Evolutionary conservation across 441 rosid genomes (phyloP).

Genomic region (Populus tomentosa): DNA sequence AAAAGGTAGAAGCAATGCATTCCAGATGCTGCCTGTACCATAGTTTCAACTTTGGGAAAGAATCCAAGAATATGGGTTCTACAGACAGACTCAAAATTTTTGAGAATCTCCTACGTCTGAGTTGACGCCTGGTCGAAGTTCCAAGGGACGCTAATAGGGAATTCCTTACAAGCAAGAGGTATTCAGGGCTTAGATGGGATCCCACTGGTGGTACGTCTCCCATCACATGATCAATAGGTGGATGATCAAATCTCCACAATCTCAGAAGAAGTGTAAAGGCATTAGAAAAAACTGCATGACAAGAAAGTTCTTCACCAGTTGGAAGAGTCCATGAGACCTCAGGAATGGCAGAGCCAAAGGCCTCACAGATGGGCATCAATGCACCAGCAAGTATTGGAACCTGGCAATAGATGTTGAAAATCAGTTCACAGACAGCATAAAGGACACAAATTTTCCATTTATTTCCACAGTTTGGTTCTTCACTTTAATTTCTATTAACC

Average conservation of each 20-base stretch:
- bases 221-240: conserved; percentile 67
- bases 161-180: conserved; percentile 76
- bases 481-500: neutral
- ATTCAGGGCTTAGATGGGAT: conserved; percentile 73
- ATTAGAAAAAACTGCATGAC: conserved; percentile 81
- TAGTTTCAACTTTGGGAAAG: conserved; percentile 74
- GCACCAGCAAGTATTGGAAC: conserved; percentile 84
- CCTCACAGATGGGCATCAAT: conserved; percentile 93
- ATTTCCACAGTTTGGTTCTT: conserved; percentile 7
- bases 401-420: conserved; percentile 43
- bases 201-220: conserved; percentile 75
- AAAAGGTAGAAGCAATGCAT: conserved; percentile 80
- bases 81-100: conserved; percentile 34
- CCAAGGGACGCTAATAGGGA: conserved; percentile 64
- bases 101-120: conserved; percentile 55
- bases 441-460: conserved; percentile 3
- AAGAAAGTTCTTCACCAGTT: conserved; percentile 73
- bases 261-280: conserved; percentile 86
- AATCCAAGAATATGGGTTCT: conserved; percentile 76
- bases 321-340: conserved; percentile 65
- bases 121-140: conserved; percentile 52
- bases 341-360: conserved; percentile 77
- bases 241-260: conserved; percentile 87
- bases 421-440: conserved; percentile 20
- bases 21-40: conserved; percentile 93